Evolutionary conservation across 257 asterid genomes (phyloP), one percentile per base, ranked within the genome.

Genomic region (Catharanthus roseus): DNA sequence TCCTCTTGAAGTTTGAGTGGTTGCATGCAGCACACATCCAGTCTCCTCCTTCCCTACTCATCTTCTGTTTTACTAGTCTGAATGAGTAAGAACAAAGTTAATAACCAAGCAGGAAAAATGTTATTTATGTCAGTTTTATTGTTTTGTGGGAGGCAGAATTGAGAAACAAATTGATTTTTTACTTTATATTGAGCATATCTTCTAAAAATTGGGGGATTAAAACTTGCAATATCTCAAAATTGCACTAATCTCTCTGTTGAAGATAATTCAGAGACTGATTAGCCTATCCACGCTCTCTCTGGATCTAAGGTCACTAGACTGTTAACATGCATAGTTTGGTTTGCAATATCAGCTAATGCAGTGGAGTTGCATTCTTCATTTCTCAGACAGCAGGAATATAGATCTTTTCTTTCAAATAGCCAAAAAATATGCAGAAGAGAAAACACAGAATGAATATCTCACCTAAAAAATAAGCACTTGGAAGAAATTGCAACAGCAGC

Each of bases 21-120:
- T 88, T 92, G 84, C 98, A 92, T 60, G 97, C 89, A 9, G 80
- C 85, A 60, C 98, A 90, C 93, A 85, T 82, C 96, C 96, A 91
- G 62, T 91, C 97, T 78, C 96, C 97, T 78, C 95, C 96, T 69
- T 75, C 81, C 61, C 89, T 82, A 77, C 86, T 89, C 93, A 88
- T 91, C 45, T 38, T 79, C 70, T 1, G 10, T 44, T 9, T 47
- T 11, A 53, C 50, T 68, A 49, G 38, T 76, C 83, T 79, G 61
- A 28, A 68, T 24, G 2, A 57, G 29, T 65, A 41, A 55, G 67
- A 39, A 72, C 10, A 38, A 45, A 24, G 13, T 65, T 47, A 63
- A 15, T 51, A 21, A 51, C 28, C 16, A 6, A 19, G 19, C n/a
- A 55, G 13, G 34, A 67, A 45, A 18, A 33, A n/a, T 16, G 19